A percentile compares a stretch with the other conserved stretches of the same genome.
Conservation (phyloP, 2,329 filamentous ascomycete species). For the Xylaria sp. region DNA sequence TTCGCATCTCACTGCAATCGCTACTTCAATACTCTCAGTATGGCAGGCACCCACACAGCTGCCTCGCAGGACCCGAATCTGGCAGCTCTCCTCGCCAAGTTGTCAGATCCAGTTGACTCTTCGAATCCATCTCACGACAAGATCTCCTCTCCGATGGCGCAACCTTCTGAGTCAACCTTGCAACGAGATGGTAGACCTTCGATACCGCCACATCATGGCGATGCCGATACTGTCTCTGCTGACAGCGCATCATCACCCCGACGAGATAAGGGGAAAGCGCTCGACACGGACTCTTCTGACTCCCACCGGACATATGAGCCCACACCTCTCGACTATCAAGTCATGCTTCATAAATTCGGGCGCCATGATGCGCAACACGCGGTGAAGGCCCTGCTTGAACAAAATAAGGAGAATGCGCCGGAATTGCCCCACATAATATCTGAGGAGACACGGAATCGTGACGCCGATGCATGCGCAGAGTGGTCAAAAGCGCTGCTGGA, state of each 20-base stretch:
- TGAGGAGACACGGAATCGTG: no score
- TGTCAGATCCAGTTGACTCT: slow-evolving; percentile 13
- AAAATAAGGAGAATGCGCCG: no score
- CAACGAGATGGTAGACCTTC: neutral
- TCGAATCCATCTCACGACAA: slow-evolving; percentile 10
- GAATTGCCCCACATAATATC: no score
- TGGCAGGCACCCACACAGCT: slow-evolving; percentile 1
- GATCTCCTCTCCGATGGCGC: neutral
- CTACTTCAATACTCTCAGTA: neutral
- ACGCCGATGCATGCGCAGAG: neutral
- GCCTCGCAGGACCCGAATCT: slow-evolving; percentile 1
- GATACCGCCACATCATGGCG: neutral
- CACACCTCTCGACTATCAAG: no score
- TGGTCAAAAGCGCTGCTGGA: no score
- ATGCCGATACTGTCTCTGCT: neutral
- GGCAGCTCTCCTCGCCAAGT: slow-evolving; percentile 15
- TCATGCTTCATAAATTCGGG: no score
- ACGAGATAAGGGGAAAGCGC: slow-evolving; percentile 14
- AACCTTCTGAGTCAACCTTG: neutral
- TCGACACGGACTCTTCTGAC: neutral
- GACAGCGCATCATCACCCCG: neutral
- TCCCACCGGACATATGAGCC: neutral
- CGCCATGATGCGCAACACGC: no score
- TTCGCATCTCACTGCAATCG: no score
- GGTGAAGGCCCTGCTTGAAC: no score